phyloP scores from a whole-genome alignment of 1,284 basidiomycete genomes.

The Ceratobasidium sp. region DNA sequence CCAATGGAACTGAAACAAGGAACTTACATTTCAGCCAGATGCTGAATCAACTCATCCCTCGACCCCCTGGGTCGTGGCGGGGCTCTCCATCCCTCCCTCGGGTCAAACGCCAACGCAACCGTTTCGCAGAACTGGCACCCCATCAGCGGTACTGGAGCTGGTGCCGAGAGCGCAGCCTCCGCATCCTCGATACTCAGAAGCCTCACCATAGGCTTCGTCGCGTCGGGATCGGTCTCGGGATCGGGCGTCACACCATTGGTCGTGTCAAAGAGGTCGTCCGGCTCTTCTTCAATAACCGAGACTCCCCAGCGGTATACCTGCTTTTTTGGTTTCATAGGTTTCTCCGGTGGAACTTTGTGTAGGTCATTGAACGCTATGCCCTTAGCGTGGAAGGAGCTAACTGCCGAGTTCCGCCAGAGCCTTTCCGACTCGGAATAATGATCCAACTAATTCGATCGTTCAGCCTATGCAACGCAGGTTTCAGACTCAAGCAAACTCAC shows the following conservation, averaged over 20 bases:
- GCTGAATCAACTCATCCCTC: slow-evolving; percentile 20
- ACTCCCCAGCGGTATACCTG: too few species aligned
- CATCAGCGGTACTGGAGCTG: background rate
- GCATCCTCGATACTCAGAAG: slow-evolving; percentile 17
- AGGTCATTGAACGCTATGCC: slow-evolving; percentile 8
- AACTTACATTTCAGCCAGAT: slow-evolving; percentile 36
- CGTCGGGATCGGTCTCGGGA: background rate
- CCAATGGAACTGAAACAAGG: background rate
- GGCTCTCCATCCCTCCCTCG: background rate
- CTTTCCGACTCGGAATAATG: background rate
- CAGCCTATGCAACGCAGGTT: background rate
- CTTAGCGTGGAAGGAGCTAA: background rate
- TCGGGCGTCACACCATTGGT: background rate
- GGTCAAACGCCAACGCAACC: background rate
- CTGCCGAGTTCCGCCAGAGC: background rate
- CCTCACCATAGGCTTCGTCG: slow-evolving; percentile 17
- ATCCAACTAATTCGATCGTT: background rate
- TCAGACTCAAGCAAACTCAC: slow-evolving; percentile 3
- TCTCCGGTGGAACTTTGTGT: too few species aligned
- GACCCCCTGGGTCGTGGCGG: slow-evolving; percentile 24
- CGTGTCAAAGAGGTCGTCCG: too few species aligned
- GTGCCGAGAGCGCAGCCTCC: background rate
- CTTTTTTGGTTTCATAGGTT: too few species aligned
- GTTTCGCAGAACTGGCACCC: slow-evolving; percentile 26
- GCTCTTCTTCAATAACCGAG: too few species aligned